Evolutionary conservation across 345 rosid species (phyloP).

Genomic region (Microcos paniculata): DNA sequence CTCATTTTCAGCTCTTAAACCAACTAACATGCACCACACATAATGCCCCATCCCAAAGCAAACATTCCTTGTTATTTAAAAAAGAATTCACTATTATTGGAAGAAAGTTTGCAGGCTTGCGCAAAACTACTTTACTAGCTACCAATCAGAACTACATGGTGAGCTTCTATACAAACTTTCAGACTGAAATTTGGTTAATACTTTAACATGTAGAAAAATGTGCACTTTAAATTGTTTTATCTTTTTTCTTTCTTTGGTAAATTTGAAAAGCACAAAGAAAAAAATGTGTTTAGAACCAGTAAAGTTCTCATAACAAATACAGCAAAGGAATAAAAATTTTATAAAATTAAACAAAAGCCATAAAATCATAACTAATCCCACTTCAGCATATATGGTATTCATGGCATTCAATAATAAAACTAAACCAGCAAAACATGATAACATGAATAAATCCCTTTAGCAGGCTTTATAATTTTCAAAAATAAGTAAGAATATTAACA

Average conservation of each 20-base stretch:
- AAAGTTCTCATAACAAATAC: not conserved
- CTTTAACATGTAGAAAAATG: not conserved
- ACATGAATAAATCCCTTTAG: not conserved
- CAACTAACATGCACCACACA: not conserved
- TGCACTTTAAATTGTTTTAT: not conserved
- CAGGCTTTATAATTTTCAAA: not conserved
- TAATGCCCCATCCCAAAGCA: not conserved
- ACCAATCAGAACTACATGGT: not conserved
- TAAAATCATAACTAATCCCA: not conserved
- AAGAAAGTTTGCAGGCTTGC: not conserved
- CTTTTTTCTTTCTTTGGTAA: not conserved
- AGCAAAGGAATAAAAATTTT: not conserved
- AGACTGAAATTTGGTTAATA: not conserved
- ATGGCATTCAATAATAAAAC: not conserved
- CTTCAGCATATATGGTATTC: not conserved
- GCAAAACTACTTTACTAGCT: not conserved
- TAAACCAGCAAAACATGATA: not conserved
- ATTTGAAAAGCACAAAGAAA: no score
- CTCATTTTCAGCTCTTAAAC: not conserved
- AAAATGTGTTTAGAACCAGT: not conserved
- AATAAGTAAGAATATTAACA: no score
- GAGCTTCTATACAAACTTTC: not conserved
- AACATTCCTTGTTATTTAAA: not conserved
- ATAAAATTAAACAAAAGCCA: not conserved
- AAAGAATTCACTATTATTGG: not conserved